A percentile compares a stretch with the other conserved stretches of the same genome.
phyloP scores from a whole-genome alignment of 2,329 filamentous ascomycete genomes.

The Phaeosphaeria sp. region DNA sequence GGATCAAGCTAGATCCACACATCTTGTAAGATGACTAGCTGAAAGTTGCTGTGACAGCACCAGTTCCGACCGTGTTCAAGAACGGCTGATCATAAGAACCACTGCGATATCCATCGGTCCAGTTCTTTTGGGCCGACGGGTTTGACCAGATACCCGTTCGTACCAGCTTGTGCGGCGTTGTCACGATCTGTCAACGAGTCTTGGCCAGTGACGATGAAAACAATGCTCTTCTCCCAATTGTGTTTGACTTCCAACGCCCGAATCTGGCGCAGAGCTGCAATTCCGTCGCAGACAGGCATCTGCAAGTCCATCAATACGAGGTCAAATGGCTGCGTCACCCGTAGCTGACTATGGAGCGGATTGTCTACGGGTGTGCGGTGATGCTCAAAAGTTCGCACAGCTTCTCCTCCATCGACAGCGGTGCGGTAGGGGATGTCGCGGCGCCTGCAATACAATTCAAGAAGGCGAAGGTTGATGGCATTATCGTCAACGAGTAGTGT shows the following conservation, averaged over 20 bases:
- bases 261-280: slow-evolving; percentile 45
- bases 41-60: not conserved
- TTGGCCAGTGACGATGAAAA: slow-evolving; percentile 46
- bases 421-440: slow-evolving; percentile 46
- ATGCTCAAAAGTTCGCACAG: slow-evolving; percentile 43
- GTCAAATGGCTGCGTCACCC: slow-evolving; percentile 28
- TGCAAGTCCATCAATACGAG: slow-evolving; percentile 53
- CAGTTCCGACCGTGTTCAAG: not conserved
- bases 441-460: slow-evolving; percentile 57
- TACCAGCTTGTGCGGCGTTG: slow-evolving; percentile 34
- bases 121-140: slow-evolving; percentile 40
- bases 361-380: slow-evolving; percentile 12
- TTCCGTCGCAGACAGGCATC: slow-evolving; percentile 50
- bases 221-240: slow-evolving; percentile 27
- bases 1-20: no score
- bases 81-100: slow-evolving; percentile 18
- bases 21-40: no score
- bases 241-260: slow-evolving; percentile 38
- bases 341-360: slow-evolving; percentile 8
- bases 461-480: slow-evolving; percentile 53
- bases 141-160: slow-evolving; percentile 42
- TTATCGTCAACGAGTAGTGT: slow-evolving; percentile 57
- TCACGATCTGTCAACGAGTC: slow-evolving; percentile 34
- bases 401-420: slow-evolving; percentile 51
- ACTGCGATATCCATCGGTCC: slow-evolving; percentile 28